A percentile compares a stretch with the other conserved stretches of the same genome.
phyloP scores from a whole-genome alignment of 352 stramenopile species.

The Globisporangium paddicum region DNA sequence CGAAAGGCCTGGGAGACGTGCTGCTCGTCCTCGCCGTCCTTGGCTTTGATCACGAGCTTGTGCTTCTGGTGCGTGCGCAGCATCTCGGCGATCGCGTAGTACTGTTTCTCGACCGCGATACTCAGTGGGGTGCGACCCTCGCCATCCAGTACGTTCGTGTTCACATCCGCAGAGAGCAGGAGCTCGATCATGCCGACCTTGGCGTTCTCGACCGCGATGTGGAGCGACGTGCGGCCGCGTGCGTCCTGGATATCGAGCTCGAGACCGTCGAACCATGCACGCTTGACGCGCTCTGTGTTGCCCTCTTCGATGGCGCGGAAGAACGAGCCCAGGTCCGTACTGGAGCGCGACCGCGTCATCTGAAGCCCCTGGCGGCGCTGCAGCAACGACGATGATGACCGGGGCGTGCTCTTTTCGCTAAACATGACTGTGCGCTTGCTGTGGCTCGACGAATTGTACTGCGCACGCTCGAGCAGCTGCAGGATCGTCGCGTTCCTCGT shows the following conservation, averaged over 20 bases:
- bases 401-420: slow-evolving; percentile 5
- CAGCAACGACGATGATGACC: background rate
- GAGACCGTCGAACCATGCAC: slow-evolving; percentile 60
- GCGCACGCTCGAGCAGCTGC: slow-evolving; percentile 35
- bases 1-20: slow-evolving; percentile 52
- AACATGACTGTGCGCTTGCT: slow-evolving; percentile 18
- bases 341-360: slow-evolving; percentile 27
- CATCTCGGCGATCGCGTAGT: slow-evolving; percentile 54
- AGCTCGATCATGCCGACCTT: slow-evolving; percentile 74
- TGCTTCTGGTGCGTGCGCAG: slow-evolving; percentile 56
- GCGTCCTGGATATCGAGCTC: slow-evolving; percentile 57
- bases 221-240: slow-evolving; percentile 56
- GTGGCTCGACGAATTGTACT: slow-evolving; percentile 17
- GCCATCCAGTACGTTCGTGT: slow-evolving; percentile 48
- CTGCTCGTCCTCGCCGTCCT: slow-evolving; percentile 31
- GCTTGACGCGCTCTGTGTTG: slow-evolving; percentile 75
- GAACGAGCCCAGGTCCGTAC: slow-evolving; percentile 35
- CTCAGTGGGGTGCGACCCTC: slow-evolving; percentile 57
- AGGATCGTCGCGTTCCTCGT: slow-evolving; percentile 42
- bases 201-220: slow-evolving; percentile 67
- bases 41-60: slow-evolving; percentile 26
- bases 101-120: slow-evolving; percentile 57
- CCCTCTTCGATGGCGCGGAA: slow-evolving; percentile 56
- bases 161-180: slow-evolving; percentile 65
- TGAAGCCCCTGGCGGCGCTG: slow-evolving; percentile 7